phyloP scores from a whole-genome alignment of 2,329 filamentous ascomycete species.

The Aspergillus phoenicis region DNA sequence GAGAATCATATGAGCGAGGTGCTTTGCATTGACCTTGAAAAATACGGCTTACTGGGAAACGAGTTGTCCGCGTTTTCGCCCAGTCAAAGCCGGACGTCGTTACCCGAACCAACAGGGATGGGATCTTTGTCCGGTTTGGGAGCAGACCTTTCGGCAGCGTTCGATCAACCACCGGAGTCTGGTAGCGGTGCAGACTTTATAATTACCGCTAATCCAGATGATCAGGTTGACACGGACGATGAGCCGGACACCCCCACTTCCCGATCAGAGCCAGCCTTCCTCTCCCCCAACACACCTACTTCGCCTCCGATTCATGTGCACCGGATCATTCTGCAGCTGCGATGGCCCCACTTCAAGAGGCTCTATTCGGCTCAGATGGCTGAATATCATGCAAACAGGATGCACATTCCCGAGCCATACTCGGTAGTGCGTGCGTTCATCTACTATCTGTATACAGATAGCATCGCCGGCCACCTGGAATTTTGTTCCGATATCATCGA shows the following conservation, averaged over 20 bases:
- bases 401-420: conserved; percentile 98
- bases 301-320: conserved; percentile 92
- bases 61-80: conserved; percentile 62
- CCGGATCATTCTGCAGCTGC: conserved; percentile 87
- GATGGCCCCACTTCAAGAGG: conserved; percentile 95
- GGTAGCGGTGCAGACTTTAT: conserved; percentile 89
- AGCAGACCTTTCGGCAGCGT: conserved; percentile 79
- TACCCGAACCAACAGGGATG: conserved; percentile 56
- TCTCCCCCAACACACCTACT: conserved; percentile 50
- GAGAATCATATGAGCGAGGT: conserved; percentile 95
- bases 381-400: conserved; percentile 93
- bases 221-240: conserved; percentile 57
- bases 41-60: conserved; percentile 87
- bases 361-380: conserved; percentile 94
- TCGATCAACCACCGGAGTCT: conserved; percentile 80
- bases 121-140: conserved; percentile 68
- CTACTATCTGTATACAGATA: conserved; percentile 96
- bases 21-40: conserved; percentile 86
- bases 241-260: conserved; percentile 34
- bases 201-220: conserved; percentile 84
- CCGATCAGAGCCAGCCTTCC: conserved; percentile 35
- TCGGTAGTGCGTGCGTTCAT: conserved; percentile 91
- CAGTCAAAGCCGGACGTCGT: conserved; percentile 50
- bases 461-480: conserved; percentile 67
- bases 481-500: conserved; percentile 69